These are phyloP conservation scores for Tetrapisispora taiwanensis DNA, from an alignment of 805 yeast genomes.

Conservation along the genomic window DNA sequence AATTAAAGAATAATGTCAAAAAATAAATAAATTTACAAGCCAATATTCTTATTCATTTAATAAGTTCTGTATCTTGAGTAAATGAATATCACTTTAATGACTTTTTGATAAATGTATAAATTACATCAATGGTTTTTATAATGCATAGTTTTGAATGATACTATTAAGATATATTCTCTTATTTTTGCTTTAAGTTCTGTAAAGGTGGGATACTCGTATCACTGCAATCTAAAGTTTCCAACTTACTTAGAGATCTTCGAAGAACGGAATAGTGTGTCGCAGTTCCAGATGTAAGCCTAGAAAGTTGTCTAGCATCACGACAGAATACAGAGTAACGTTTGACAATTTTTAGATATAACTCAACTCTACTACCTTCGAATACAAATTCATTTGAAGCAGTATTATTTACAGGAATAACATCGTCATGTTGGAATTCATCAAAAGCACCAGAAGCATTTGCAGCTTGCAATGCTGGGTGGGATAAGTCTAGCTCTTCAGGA, in stretches of 20 bases:
- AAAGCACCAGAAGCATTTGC: constrained; percentile 32
- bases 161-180: not conserved
- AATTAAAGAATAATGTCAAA: not conserved
- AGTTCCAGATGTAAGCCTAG: constrained; percentile 37
- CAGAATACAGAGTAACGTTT: constrained; percentile 40
- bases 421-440: constrained; percentile 19
- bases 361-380: constrained; percentile 34
- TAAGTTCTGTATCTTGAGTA: not conserved
- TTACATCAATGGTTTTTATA: too few relatives aligned
- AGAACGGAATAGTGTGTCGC: constrained; percentile 33
- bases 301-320: constrained; percentile 38
- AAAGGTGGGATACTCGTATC: constrained; percentile 36
- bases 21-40: not conserved
- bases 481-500: constrained; percentile 6
- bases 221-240: constrained; percentile 29
- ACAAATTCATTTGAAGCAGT: constrained; percentile 1
- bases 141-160: too few relatives aligned
- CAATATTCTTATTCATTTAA: not conserved
- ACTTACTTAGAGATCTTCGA: constrained; percentile 31
- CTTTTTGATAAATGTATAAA: not conserved
- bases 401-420: constrained; percentile 2
- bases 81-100: not conserved
- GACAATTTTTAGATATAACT: constrained; percentile 45
- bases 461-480: constrained; percentile 31
- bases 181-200: constrained; percentile 13